Percentiles rank a stretch among this genome's conserved stretches.
Evolutionary conservation across 345 rosid species (phyloP).

Genomic region (Salix koriyanagi): DNA sequence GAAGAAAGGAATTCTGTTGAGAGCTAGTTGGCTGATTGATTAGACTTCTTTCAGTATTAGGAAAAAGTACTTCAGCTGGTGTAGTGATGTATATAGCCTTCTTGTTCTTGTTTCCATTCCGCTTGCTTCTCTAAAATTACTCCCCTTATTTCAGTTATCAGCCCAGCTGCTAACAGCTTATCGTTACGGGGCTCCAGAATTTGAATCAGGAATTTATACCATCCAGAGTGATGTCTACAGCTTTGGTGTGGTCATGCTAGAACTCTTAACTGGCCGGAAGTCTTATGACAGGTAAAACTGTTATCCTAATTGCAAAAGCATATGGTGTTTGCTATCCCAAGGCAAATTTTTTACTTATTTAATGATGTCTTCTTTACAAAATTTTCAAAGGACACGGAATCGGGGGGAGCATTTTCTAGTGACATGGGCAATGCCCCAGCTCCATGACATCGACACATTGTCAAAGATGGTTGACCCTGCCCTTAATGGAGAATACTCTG

Average conservation of each 20-base stretch:
- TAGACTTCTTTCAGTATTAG: not conserved
- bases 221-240: conserved; percentile 86
- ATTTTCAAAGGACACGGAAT: conserved; percentile 46
- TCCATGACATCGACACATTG: conserved; percentile 86
- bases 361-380: not conserved
- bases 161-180: conserved; percentile 76
- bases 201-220: conserved; percentile 85
- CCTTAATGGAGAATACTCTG: conserved; percentile 68
- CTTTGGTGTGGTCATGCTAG: conserved; percentile 97
- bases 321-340: not conserved
- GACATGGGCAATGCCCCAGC: conserved; percentile 96
- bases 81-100: not conserved
- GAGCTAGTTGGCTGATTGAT: not conserved
- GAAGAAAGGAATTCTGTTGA: not conserved
- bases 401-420: conserved; percentile 91
- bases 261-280: conserved; percentile 88
- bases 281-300: conserved; percentile 68
- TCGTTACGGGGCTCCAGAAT: conserved; percentile 96
- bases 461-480: conserved; percentile 96
- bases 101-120: not conserved
- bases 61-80: not conserved
- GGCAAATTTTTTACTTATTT: not conserved
- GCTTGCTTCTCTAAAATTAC: not conserved
- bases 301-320: not conserved
- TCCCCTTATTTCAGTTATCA: conserved; percentile 60